Evolutionary conservation across 2,329 filamentous ascomycete species (phyloP).

Genomic region (Parascedosporium putredinis): DNA sequence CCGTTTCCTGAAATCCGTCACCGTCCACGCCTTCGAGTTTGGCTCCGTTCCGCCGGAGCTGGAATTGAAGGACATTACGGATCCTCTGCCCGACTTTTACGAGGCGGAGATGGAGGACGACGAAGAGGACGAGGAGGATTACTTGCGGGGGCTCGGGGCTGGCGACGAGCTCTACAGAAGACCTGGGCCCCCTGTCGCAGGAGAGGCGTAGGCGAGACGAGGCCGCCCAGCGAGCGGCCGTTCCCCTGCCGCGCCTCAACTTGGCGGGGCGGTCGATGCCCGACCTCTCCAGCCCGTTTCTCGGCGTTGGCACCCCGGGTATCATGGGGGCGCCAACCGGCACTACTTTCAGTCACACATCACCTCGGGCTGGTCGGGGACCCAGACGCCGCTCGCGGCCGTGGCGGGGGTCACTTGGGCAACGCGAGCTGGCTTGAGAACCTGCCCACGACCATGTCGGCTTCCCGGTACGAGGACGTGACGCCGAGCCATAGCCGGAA

Average conservation of each 20-base stretch:
- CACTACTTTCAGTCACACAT: slow-evolving; percentile 77
- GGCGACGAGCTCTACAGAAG: slow-evolving; percentile 8
- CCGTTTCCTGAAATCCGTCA: slow-evolving; percentile 92
- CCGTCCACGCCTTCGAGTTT: slow-evolving; percentile 90
- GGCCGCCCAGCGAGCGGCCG: not conserved
- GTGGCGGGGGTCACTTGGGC: slow-evolving; percentile 55
- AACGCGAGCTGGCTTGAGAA: slow-evolving; percentile 23
- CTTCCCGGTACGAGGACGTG: slow-evolving; percentile 2
- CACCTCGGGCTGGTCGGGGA: slow-evolving; percentile 59
- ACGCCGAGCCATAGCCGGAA: slow-evolving; percentile 30
- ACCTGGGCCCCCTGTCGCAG: slow-evolving; percentile 11
- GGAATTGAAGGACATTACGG: slow-evolving; percentile 92
- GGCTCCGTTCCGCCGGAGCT: slow-evolving; percentile 73
- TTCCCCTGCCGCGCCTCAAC: slow-evolving; percentile 8
- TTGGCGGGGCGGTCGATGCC: not conserved
- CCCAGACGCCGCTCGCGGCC: slow-evolving; percentile 69
- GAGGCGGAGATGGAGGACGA: slow-evolving; percentile 60
- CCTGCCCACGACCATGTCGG: slow-evolving; percentile 7
- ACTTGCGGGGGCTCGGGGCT: slow-evolving; percentile 21
- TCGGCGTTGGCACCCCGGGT: slow-evolving; percentile 49
- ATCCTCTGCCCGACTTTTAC: slow-evolving; percentile 93
- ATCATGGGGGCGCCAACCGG: slow-evolving; percentile 66
- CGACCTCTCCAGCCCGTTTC: slow-evolving; percentile 45
- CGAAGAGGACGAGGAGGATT: slow-evolving; percentile 27
- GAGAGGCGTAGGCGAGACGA: slow-evolving; percentile 13